Base-by-base conservation (phyloP, 2,329 filamentous ascomycete genomes). In the Fusarium sp. region DNA sequence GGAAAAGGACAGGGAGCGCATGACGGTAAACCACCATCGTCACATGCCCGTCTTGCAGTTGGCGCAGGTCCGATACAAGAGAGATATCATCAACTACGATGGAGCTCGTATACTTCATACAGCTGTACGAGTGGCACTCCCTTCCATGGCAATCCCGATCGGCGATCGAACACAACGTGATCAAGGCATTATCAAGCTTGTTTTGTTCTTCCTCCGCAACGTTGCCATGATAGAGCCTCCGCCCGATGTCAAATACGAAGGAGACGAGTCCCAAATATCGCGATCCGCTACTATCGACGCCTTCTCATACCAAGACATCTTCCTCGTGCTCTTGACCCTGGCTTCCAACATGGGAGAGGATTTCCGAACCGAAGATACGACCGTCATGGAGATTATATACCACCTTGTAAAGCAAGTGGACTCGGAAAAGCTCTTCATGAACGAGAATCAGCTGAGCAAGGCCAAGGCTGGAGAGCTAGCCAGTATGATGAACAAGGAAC, bases 281-380 rank as follows among this genome's bases (percentile, higher is more conserved):
- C 89, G 94, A 64, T 97, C 94, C 5, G 89, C 93, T 11, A 92
- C 93, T 0, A 94, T 98, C 65, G 92, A 97, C 74, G 92, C 93
- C 2, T 97, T 98, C 75, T 90, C 95, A 40, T 90, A 91, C 70
- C 96, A 99, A 79, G 94, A 98, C 78, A 92, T 97, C 24, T 92
- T 98, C 74, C 89, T 93, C 57, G 86, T 97, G 4, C 82, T 99
- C 24, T 83, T 98, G 55, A 97, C 94, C 0, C 84, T 99, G 49
- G 92, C 94, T 15, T 98, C 94, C 4, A 97, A 95, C 68, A 95
- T 98, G 84, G 93, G 93, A 34, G 94, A 98, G 43, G 95, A 98
- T 74, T 99, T 98, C 79, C 90, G 91, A 66, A 90, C 90, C 18
- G 94, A 98, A 73, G 95, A 98, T 77, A 90, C 95, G 3, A 87